These are phyloP conservation scores for Sporobolomyces pararoseus DNA, from an alignment of 768 basidiomycete species.

Conservation along the genomic window DNA sequence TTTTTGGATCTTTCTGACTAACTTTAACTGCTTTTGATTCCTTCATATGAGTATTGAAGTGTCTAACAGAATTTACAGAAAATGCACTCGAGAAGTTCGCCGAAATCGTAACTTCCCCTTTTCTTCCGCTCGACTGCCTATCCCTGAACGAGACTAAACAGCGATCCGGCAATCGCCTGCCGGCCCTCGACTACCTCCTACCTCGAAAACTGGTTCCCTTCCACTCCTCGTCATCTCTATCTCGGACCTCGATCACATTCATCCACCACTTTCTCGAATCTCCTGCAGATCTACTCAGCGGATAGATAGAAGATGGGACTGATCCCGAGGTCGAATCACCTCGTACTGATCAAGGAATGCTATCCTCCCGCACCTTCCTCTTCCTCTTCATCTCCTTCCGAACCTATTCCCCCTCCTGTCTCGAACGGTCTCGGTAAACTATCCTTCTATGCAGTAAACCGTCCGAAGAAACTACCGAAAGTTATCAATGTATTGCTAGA, in stretches of 20 bases:
- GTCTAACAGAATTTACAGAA: too few relatives aligned
- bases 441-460: conserved; percentile 36
- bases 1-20: too few relatives aligned
- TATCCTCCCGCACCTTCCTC: conserved; percentile 27
- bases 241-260: not conserved
- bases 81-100: too few relatives aligned
- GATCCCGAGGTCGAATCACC: conserved; percentile 25
- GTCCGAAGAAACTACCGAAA: conserved; percentile 41
- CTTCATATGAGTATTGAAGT: too few relatives aligned
- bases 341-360: conserved; percentile 25
- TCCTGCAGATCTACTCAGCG: too few relatives aligned
- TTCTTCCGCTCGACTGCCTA: too few relatives aligned
- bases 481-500: conserved; percentile 28
- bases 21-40: too few relatives aligned
- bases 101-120: too few relatives aligned
- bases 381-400: not conserved
- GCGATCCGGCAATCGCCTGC: too few relatives aligned
- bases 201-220: not conserved
- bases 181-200: not conserved
- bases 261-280: not conserved
- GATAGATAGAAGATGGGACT: conserved; percentile 35
- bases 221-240: not conserved
- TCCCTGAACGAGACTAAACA: too few relatives aligned
- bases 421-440: conserved; percentile 36
- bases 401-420: conserved; percentile 13